Base-by-base conservation (phyloP, 345 rosid species). In the Odontarrhena argentea region DNA sequence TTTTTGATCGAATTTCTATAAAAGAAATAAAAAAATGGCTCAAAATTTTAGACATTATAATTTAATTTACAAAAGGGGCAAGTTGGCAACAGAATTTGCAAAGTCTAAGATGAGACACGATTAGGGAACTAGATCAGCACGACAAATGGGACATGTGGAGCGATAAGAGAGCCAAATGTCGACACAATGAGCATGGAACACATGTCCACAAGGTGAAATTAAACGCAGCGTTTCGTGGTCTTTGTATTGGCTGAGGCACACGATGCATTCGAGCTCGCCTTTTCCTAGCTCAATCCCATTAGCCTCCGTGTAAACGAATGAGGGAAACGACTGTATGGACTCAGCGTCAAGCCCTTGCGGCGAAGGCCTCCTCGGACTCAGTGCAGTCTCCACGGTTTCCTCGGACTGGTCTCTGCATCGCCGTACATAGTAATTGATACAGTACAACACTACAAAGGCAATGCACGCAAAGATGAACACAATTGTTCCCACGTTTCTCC, bases 71-170 rank as follows among this genome's bases (percentile, higher is more conserved):
- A 47, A 47, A 47, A 48, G 50, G 15, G 51, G 15, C 7, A 14
- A 63, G 32, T 28, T 28, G 32, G 32, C 37, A 9, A 9, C 14
- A 41, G 42, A 14, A 28, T 28, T 28, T 53, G 42, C 46, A 67
- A 55, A 44, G 44, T 18, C 26, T 45, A 35, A 65, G 52, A 18
- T 22, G 18, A 50, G 44, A 43, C 37, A 18, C 10, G 5, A 32
- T 55, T 22, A 68, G 25, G 82, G 84, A 6, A 69, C 75, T 50
- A 64, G 46, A 73, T 84, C 66, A 57, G 87, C 83, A 28, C 97
- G 92, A 73, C 96, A 91, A 14, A 91, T 88, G 2, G 96, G 97
- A 55, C 92, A 88, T 10, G 94, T 86, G 48, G 76, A 69, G 50
- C 81, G 80, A 51, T 83, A 71, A 55, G 74, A 75, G 12, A 91